Conservation (phyloP, 805 yeast species). For the Jamesozyma spencerorum region DNA sequence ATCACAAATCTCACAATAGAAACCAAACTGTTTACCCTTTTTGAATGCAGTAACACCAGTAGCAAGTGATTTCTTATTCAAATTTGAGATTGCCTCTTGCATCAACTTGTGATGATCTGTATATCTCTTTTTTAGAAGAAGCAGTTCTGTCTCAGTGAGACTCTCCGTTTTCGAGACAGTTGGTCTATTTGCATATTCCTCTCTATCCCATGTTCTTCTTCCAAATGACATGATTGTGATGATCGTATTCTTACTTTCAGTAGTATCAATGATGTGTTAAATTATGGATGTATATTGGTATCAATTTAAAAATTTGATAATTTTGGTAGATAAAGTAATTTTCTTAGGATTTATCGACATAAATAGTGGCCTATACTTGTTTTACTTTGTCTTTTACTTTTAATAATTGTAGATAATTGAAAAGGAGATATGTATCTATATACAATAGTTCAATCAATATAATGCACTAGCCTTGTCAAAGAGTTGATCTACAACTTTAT, state of each 20-base stretch:
- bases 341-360: too few relatives aligned
- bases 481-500: slow-evolving; percentile 77
- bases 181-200: slow-evolving; percentile 46
- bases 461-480: slow-evolving; percentile 88
- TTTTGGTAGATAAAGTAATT: too few relatives aligned
- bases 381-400: too few relatives aligned
- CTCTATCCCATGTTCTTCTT: slow-evolving; percentile 64
- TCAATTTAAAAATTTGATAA: too few relatives aligned
- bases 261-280: too few relatives aligned
- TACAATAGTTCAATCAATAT: slow-evolving; percentile 35
- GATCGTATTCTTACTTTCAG: too few relatives aligned
- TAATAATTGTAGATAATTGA: background rate
- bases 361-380: too few relatives aligned
- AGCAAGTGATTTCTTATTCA: slow-evolving; percentile 29
- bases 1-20: slow-evolving; percentile 73
- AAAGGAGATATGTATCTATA: background rate
- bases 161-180: slow-evolving; percentile 10
- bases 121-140: slow-evolving; percentile 13
- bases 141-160: slow-evolving; percentile 11
- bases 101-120: slow-evolving; percentile 18
- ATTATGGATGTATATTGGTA: too few relatives aligned
- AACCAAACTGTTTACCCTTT: slow-evolving; percentile 64
- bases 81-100: slow-evolving; percentile 21
- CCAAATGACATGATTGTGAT: slow-evolving; percentile 47
- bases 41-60: slow-evolving; percentile 28